Evolutionary conservation across 805 yeast species (phyloP), one percentile per base, ranked within the genome.

Genomic region (Myxozyma vanderwaltii): DNA sequence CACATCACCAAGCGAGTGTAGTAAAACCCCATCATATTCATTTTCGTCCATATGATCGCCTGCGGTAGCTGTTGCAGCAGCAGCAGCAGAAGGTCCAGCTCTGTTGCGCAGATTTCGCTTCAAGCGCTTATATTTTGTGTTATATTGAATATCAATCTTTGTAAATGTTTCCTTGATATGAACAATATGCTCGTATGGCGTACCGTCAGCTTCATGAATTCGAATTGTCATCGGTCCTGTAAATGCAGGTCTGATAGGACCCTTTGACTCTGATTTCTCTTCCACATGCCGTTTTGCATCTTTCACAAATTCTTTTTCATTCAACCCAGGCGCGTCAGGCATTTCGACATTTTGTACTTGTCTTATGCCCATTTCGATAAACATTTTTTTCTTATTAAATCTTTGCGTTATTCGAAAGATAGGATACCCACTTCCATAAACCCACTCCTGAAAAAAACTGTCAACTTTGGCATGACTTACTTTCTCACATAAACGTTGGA

Each of bases 161-260:
- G 96, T 89, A 65, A 85, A 84, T 0, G 84, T 82, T 45, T 92
- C 97, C 67, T 90, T 89, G 53, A 94, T 76, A 65, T 90, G 95
- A 23, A 94, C 96, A 49, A 94, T 92, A 71, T 94, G 99, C 69
- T 94, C 99, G 70, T 94, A 94, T 0, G 99, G 99, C 0, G 98
- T 90, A 7, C 99, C 99, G 72, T 94, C 98, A 0, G 97, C 95
- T 70, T 94, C 99, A 71, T 94, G 99, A 38, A 94, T 91, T 68
- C 99, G 79, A 38, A 94, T 89, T 0, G 99, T 94, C 88, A 94
- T 89, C 0, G 98, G 97, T 0, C 99, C 99, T 0, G 89, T 81
- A 69, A 91, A 89, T 1, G 85, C 80, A 0, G 75, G 72, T 48
- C 69, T 71, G 7, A 69, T 68, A 7, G 60, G 38, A 23, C 10